Conservation (phyloP, 2,329 filamentous ascomycete genomes). For the Lasiodiplodia theobromae region DNA sequence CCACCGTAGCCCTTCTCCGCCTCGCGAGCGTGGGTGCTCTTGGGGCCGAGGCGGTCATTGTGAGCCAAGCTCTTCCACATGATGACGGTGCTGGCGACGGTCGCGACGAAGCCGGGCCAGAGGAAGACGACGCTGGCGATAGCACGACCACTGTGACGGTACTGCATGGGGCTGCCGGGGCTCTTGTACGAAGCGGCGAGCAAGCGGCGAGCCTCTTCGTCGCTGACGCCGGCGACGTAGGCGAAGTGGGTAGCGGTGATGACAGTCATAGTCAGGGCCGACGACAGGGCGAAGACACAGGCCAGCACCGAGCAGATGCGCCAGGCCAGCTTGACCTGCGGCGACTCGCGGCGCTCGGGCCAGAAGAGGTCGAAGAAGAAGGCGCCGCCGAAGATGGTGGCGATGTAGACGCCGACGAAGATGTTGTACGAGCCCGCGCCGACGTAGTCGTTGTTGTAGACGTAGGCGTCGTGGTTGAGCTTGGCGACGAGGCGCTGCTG, state of each 20-base stretch:
- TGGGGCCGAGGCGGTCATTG: constrained; percentile 48
- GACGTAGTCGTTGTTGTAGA: constrained; percentile 64
- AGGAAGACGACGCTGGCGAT: constrained; percentile 60
- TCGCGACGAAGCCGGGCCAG: constrained; percentile 60
- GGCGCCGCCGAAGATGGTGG: constrained; percentile 64
- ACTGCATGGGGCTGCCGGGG: constrained; percentile 51
- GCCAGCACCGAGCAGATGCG: constrained; percentile 59
- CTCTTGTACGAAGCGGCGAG: constrained; percentile 34
- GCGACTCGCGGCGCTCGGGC: constrained; percentile 61
- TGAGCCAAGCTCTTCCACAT: constrained; percentile 49
- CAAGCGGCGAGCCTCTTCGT: constrained; percentile 39
- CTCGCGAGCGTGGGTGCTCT: constrained; percentile 46
- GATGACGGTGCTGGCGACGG: constrained; percentile 47
- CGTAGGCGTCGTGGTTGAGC: constrained; percentile 48
- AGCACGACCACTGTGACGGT: constrained; percentile 58
- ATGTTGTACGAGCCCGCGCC: constrained; percentile 65
- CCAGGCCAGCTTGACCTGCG: constrained; percentile 61
- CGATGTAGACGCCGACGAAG: constrained; percentile 64
- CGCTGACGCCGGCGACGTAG: constrained; percentile 49
- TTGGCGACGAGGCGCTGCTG: constrained; percentile 58
- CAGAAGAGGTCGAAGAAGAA: constrained; percentile 71
- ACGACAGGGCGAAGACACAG: constrained; percentile 55
- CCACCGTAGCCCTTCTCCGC: constrained; percentile 26
- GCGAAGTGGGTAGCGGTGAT: constrained; percentile 58
- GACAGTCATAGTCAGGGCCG: constrained; percentile 59